A percentile compares a stretch with the other conserved stretches of the same genome.
phyloP scores from a whole-genome alignment of 1,284 basidiomycete species.

The Stygiomarasmius scandens region DNA sequence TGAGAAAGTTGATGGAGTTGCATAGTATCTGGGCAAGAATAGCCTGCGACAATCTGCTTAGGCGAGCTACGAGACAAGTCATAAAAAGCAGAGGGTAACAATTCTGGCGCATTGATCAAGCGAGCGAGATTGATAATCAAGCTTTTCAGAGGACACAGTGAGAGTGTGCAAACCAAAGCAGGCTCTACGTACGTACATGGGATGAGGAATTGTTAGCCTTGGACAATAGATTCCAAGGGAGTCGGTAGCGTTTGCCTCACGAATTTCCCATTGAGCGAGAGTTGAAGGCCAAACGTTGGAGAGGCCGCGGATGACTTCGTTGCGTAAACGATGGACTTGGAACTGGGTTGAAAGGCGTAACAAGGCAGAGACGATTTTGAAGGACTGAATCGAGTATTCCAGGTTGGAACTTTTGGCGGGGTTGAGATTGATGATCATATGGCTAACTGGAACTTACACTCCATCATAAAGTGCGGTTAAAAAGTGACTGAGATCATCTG shows the following conservation, averaged over 20 bases:
- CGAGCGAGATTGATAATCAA: conserved; percentile 68
- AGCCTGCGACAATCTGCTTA: conserved; percentile 41
- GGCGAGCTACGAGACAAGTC: conserved; percentile 69
- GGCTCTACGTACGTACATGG: conserved; percentile 51
- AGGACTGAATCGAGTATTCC: conserved; percentile 11
- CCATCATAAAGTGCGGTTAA: conserved; percentile 78
- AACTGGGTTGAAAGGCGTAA: conserved; percentile 68
- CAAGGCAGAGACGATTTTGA: conserved; percentile 46
- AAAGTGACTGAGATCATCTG: conserved; percentile 67
- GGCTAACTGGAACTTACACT: conserved; percentile 48
- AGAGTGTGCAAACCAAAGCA: conserved; percentile 8
- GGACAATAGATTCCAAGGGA: conserved; percentile 55
- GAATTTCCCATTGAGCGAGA: conserved; percentile 61
- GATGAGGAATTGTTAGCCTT: conserved; percentile 59
- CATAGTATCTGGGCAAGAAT: conserved; percentile 29
- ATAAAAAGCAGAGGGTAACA: conserved; percentile 73
- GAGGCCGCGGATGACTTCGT: conserved; percentile 55
- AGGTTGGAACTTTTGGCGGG: conserved; percentile 13
- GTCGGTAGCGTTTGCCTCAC: conserved; percentile 56
- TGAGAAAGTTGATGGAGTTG: conserved; percentile 49
- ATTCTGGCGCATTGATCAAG: conserved; percentile 59
- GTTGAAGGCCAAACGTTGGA: conserved; percentile 57
- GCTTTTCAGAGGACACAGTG: conserved; percentile 23
- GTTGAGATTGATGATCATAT: conserved; percentile 8
- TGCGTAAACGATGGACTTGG: conserved; percentile 54